phyloP scores from a whole-genome alignment of 345 rosid species.

The Murraya koenigii region DNA sequence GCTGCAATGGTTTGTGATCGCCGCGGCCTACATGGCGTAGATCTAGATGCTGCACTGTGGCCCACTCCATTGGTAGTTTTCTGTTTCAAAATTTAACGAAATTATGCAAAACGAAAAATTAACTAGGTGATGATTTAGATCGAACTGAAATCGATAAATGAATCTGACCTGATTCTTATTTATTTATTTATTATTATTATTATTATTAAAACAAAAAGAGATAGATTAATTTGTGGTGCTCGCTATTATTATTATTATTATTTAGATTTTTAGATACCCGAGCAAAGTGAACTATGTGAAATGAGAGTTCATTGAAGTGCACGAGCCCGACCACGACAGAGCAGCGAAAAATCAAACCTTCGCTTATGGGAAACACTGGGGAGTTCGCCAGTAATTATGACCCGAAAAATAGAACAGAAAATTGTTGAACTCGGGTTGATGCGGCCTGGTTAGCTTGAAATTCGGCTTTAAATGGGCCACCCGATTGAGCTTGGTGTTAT shows the following conservation, averaged over 20 bases:
- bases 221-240: not conserved
- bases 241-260: too few relatives aligned
- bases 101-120: not conserved
- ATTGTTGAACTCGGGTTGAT: not conserved
- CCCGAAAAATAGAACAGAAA: not conserved
- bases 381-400: not conserved
- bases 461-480: not conserved
- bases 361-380: not conserved
- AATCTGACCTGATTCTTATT: not conserved
- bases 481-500: not conserved
- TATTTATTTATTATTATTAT: too few relatives aligned
- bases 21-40: slow-evolving; percentile 80
- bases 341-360: not conserved
- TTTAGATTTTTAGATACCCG: not conserved
- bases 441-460: not conserved
- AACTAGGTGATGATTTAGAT: not conserved
- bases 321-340: not conserved
- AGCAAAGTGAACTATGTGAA: not conserved
- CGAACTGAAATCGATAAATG: not conserved
- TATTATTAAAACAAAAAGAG: too few relatives aligned
- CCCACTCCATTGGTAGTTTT: slow-evolving; percentile 84
- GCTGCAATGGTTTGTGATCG: slow-evolving; percentile 67
- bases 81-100: not conserved
- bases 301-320: slow-evolving; percentile 1
- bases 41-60: slow-evolving; percentile 96